Conservation (phyloP, 179 eudicot species). For the Camellia oleifera region DNA sequence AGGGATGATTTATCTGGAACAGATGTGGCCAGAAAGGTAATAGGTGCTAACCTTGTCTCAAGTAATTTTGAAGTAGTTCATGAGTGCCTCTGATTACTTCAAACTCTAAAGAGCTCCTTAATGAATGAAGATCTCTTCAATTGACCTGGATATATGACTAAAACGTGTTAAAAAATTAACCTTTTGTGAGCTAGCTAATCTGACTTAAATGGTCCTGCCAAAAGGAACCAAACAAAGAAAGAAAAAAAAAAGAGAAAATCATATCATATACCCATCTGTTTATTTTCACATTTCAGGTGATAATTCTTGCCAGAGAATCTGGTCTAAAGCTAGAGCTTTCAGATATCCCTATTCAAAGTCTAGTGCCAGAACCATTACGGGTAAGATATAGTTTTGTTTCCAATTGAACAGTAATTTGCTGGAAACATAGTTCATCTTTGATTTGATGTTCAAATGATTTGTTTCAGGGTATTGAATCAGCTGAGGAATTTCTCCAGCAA, state of each 20-base stretch:
- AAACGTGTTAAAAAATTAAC: not conserved
- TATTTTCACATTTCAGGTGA: conserved; percentile 54
- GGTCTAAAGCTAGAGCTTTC: conserved; percentile 89
- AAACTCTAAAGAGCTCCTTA: not conserved
- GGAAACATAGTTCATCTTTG: not conserved
- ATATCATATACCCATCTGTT: not conserved
- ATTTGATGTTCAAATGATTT: conserved; percentile 15
- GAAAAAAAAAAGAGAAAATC: not conserved
- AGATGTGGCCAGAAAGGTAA: conserved; percentile 97
- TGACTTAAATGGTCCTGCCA: not conserved
- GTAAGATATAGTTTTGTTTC: conserved; percentile 37
- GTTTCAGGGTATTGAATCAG: conserved; percentile 59
- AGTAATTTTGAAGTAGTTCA: not conserved
- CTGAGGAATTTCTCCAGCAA: conserved; percentile 70
- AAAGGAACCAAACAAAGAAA: not conserved
- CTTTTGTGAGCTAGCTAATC: not conserved
- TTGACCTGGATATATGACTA: not conserved
- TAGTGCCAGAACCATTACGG: conserved; percentile 85
- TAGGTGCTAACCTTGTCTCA: not conserved
- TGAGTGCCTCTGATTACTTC: not conserved
- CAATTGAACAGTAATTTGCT: not conserved
- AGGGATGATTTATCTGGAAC: conserved; percentile 99
- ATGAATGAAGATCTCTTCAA: not conserved
- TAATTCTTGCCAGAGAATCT: conserved; percentile 91
- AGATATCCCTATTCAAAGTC: conserved; percentile 86